Evolutionary conservation across 2,329 filamentous ascomycete genomes (phyloP).

Genomic region (Sclerotinia glacialis): DNA sequence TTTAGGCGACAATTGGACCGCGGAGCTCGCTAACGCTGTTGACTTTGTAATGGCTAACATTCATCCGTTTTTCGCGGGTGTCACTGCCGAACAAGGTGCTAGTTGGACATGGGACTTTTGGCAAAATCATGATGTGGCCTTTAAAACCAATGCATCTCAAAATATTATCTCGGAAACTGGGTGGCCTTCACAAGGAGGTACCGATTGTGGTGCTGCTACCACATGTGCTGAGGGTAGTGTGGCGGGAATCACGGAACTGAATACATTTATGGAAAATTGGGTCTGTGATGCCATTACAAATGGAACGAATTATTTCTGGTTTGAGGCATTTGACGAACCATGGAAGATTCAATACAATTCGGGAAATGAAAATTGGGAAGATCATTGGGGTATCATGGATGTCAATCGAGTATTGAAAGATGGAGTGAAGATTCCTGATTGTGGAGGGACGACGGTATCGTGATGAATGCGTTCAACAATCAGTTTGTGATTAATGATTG

Average conservation of each 20-base stretch:
- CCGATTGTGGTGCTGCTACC: conserved; percentile 61
- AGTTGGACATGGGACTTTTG: conserved; percentile 84
- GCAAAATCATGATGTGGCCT: conserved; percentile 61
- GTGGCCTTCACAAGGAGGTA: conserved; percentile 84
- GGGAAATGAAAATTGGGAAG: conserved; percentile 74
- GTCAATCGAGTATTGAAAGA: conserved; percentile 78
- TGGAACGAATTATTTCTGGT: conserved; percentile 94
- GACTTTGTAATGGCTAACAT: conserved; percentile 96
- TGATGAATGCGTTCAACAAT: not conserved
- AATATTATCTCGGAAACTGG: conserved; percentile 89
- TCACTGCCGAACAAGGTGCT: conserved; percentile 64
- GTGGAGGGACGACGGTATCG: conserved; percentile 59
- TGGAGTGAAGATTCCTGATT: conserved; percentile 83
- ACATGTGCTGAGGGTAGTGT: conserved; percentile 67
- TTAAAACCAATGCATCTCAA: conserved; percentile 59
- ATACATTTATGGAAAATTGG: conserved; percentile 82
- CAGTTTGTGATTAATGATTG: not conserved
- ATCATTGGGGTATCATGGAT: conserved; percentile 93
- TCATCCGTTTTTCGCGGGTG: conserved; percentile 91
- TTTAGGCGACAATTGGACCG: conserved; percentile 82
- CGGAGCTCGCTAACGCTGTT: conserved; percentile 63
- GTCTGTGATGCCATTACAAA: conserved; percentile 77
- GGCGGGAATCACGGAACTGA: conserved; percentile 76
- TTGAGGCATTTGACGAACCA: conserved; percentile 93
- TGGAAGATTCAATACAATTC: conserved; percentile 82